A percentile compares a stretch with the other conserved stretches of the same genome.
Evolutionary conservation across 2,329 filamentous ascomycete genomes (phyloP).

Genomic region (Scolecobasidium constrictum): DNA sequence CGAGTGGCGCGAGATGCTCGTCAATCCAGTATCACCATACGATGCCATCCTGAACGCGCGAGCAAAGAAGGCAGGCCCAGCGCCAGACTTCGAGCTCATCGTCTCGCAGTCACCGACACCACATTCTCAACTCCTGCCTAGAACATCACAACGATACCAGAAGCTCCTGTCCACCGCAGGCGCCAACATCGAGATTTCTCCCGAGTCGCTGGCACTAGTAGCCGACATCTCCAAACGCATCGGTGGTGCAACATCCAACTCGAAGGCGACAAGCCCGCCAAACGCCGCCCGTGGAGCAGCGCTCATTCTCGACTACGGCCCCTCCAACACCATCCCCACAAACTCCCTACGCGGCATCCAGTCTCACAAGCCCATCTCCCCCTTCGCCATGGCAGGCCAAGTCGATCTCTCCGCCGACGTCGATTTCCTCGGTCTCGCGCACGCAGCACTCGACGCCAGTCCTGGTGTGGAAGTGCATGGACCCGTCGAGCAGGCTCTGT

Average conservation of each 20-base stretch:
- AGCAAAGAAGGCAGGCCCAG: conserved; percentile 22
- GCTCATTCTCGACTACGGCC: conserved; percentile 92
- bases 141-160: conserved; percentile 68
- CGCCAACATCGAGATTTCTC: conserved; percentile 79
- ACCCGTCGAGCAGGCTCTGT: conserved; percentile 74
- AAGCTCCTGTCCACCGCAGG: conserved; percentile 55
- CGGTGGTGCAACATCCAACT: conserved; percentile 44
- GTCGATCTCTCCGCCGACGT: conserved; percentile 90
- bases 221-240: conserved; percentile 76
- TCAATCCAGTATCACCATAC: conserved; percentile 26
- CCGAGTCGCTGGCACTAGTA: conserved; percentile 71
- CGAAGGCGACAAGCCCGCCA: conserved; percentile 43
- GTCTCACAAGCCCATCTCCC: conserved; percentile 63
- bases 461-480: conserved; percentile 84
- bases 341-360: conserved; percentile 88
- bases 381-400: conserved; percentile 67
- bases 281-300: too few species aligned
- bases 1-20: conserved; percentile 33
- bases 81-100: conserved; percentile 79
- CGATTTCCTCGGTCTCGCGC: conserved; percentile 79
- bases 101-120: conserved; percentile 66
- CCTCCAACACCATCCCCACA: conserved; percentile 63
- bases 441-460: conserved; percentile 65
- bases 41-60: conserved; percentile 35
- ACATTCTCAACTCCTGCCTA: conserved; percentile 75